phyloP scores from a whole-genome alignment of 257 asterid genomes.

The Primulina tabacum region DNA sequence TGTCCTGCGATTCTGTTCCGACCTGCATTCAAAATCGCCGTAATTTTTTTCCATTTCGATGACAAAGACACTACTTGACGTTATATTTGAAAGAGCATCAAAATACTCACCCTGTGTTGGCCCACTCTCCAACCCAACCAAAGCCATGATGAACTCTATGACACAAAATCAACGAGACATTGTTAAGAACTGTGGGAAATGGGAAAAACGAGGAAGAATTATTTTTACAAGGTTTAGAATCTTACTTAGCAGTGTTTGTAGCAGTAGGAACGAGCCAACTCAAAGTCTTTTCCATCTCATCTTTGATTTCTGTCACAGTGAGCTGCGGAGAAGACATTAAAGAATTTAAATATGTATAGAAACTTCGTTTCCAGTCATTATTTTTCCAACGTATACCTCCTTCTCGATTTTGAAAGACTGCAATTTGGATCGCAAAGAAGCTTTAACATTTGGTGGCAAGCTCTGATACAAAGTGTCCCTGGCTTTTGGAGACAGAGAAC shows the following conservation, averaged over 20 bases:
- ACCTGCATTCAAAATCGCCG: conserved; percentile 11
- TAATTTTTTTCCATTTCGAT: too few relatives aligned
- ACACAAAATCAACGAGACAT: conserved; percentile 8
- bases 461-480: conserved; percentile 62
- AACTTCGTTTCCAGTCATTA: conserved; percentile 6
- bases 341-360: background rate
- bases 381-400: conserved; percentile 44
- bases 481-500: conserved; percentile 44
- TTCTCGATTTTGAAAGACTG: conserved; percentile 53
- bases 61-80: background rate
- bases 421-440: conserved; percentile 53
- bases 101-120: conserved; percentile 58
- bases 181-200: background rate
- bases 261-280: conserved; percentile 76
- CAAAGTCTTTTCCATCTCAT: conserved; percentile 78
- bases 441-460: conserved; percentile 66
- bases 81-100: background rate
- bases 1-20: conserved; percentile 45
- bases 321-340: conserved; percentile 41
- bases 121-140: conserved; percentile 98
- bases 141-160: conserved; percentile 83
- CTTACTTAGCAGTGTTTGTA: conserved; percentile 75
- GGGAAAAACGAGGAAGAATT: background rate
- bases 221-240: background rate
- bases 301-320: conserved; percentile 46